Conservation (phyloP, 176 grass and related monocot genomes). For the Cocos nucifera region DNA sequence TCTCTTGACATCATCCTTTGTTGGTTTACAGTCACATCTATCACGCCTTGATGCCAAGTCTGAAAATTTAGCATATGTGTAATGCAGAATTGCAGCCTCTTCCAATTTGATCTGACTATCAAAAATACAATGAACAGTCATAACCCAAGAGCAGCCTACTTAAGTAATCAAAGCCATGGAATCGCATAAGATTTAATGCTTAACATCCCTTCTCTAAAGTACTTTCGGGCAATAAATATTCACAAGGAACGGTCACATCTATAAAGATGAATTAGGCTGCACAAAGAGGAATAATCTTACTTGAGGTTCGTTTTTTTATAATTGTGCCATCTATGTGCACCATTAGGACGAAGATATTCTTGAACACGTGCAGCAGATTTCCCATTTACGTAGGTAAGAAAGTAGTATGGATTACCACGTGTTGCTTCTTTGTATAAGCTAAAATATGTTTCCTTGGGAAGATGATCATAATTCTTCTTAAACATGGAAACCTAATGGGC, state of each 20-base stretch:
- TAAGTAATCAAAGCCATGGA: too few relatives aligned
- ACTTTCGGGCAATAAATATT: not conserved
- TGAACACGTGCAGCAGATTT: constrained; percentile 93
- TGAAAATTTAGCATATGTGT: constrained; percentile 88
- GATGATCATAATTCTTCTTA: constrained; percentile 99
- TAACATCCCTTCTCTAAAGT: too few relatives aligned
- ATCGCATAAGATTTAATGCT: too few relatives aligned
- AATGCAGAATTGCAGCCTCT: constrained; percentile 97
- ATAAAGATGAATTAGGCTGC: too few relatives aligned
- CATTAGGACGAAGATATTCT: constrained; percentile 83
- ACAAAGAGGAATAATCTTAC: constrained; percentile 31
- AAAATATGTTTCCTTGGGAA: constrained; percentile 98
- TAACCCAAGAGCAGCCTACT: not conserved
- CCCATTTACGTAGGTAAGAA: constrained; percentile 92
- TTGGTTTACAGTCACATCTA: constrained; percentile 92
- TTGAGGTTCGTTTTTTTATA: constrained; percentile 81
- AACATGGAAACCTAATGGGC: constrained; percentile 80
- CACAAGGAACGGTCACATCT: too few relatives aligned
- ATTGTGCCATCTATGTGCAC: constrained; percentile 99
- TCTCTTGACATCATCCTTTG: constrained; percentile 91
- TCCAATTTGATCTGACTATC: constrained; percentile 85
- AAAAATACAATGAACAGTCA: constrained; percentile 18
- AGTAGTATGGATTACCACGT: constrained; percentile 93
- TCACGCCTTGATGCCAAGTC: constrained; percentile 88
- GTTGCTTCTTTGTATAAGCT: constrained; percentile 99